Percentiles rank a stretch among this genome's conserved stretches.
Evolutionary conservation across 805 yeast species (phyloP).

Genomic region (Candida maesae): DNA sequence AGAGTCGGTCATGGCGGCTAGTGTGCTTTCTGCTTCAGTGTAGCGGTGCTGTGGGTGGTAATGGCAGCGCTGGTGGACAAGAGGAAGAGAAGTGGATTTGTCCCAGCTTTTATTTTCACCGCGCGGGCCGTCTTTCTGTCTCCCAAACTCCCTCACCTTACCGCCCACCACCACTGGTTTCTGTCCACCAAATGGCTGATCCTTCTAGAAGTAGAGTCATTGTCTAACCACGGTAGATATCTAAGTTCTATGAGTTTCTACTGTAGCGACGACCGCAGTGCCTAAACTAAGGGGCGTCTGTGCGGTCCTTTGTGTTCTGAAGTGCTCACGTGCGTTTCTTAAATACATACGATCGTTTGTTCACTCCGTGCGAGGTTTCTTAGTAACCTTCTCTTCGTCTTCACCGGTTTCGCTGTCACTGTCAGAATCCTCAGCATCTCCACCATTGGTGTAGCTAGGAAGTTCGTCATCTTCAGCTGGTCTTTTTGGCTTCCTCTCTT

Average conservation of each 20-base stretch:
- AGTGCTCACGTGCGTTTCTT: too few relatives aligned
- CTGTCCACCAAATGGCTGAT: too few relatives aligned
- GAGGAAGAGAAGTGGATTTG: not conserved
- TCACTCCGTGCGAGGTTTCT: slow-evolving; percentile 10
- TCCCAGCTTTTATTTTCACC: not conserved
- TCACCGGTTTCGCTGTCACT: slow-evolving; percentile 2
- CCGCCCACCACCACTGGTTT: too few relatives aligned
- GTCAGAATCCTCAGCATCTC: not conserved
- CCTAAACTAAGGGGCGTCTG: too few relatives aligned
- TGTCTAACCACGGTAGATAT: too few relatives aligned
- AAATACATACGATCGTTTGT: too few relatives aligned
- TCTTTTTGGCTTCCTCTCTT: not conserved
- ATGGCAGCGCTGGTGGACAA: not conserved
- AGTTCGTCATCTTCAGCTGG: slow-evolving; percentile 7
- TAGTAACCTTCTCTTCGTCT: slow-evolving; percentile 4
- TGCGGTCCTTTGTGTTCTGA: too few relatives aligned
- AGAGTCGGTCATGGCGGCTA: not conserved
- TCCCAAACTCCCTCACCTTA: too few relatives aligned
- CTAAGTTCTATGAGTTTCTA: too few relatives aligned
- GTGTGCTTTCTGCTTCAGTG: not conserved
- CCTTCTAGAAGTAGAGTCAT: too few relatives aligned
- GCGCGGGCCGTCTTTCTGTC: too few relatives aligned
- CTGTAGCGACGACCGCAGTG: too few relatives aligned
- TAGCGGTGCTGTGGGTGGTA: not conserved
- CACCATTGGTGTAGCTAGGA: slow-evolving; percentile 5